Evolutionary conservation across 495 filamentous ascomycete genomes (phyloP).

Genomic region (Cetradonia linearis): DNA sequence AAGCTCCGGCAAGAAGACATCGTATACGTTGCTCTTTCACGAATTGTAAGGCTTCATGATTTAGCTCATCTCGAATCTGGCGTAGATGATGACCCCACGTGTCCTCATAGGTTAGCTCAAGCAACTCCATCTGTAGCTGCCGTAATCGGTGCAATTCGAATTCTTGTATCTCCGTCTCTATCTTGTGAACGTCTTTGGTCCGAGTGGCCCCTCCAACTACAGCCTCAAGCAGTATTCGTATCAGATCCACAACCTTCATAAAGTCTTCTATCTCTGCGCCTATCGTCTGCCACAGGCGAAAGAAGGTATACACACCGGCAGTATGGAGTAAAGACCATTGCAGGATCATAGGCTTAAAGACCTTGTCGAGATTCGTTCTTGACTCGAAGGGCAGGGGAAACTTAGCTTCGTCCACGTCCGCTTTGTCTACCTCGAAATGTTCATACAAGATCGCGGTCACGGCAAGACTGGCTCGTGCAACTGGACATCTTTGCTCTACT

Average conservation of each 20-base stretch:
- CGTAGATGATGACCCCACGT: constrained; percentile 84
- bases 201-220: constrained; percentile 76
- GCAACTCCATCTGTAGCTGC: constrained; percentile 87
- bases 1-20: constrained; percentile 79
- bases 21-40: constrained; percentile 93
- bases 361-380: constrained; percentile 66
- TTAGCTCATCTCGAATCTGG: constrained; percentile 86
- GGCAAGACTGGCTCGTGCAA: constrained; percentile 78
- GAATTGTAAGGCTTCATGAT: constrained; percentile 86
- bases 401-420: constrained; percentile 71
- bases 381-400: constrained; percentile 69
- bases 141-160: constrained; percentile 70
- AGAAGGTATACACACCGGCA: constrained; percentile 76
- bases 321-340: constrained; percentile 97
- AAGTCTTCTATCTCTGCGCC: constrained; percentile 79
- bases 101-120: constrained; percentile 86
- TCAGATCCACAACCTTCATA: constrained; percentile 79
- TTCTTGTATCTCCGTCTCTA: constrained; percentile 78
- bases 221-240: constrained; percentile 84
- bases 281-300: constrained; percentile 85
- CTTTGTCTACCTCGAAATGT: constrained; percentile 88
- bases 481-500: constrained; percentile 65
- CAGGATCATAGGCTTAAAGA: constrained; percentile 79
- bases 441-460: constrained; percentile 85
- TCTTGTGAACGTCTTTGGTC: constrained; percentile 75